Conservation (phyloP, 768 basidiomycete species). For the Lanmaoa rubissima region DNA sequence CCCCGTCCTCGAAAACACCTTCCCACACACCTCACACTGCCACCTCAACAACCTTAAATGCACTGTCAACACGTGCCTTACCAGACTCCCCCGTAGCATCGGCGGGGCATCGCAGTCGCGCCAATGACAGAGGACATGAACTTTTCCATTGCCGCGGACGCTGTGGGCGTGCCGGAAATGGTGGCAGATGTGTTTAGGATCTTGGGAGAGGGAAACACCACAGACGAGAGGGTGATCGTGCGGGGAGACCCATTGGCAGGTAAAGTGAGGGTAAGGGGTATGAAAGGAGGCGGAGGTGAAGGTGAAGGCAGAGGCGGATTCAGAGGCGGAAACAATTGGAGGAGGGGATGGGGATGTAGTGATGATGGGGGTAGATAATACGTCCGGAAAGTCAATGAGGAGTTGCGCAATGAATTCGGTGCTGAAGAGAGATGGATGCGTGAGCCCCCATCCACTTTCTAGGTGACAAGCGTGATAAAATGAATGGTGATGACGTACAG, state of each 20-base stretch:
- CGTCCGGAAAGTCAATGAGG: neutral
- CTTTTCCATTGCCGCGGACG: constrained; percentile 19
- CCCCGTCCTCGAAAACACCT: constrained; percentile 15
- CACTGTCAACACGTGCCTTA: constrained; percentile 17
- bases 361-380: neutral
- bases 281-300: neutral
- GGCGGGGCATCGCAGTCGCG: constrained; percentile 5
- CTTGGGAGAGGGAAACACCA: neutral
- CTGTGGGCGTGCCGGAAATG: constrained; percentile 15
- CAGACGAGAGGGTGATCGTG: neutral
- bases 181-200: constrained; percentile 1
- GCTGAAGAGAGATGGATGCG: neutral
- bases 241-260: constrained; percentile 13
- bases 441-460: neutral
- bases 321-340: too few species aligned
- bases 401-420: constrained; percentile 14
- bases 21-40: constrained; percentile 15
- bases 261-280: neutral
- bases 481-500: constrained; percentile 5
- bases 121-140: constrained; percentile 11
- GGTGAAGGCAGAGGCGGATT: too few species aligned
- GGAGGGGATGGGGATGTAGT: too few species aligned
- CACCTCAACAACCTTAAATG: constrained; percentile 16
- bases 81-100: constrained; percentile 22
- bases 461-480: neutral